Evolutionary conservation across 306 rosid genomes (phyloP).

Genomic region (Myrica gale): DNA sequence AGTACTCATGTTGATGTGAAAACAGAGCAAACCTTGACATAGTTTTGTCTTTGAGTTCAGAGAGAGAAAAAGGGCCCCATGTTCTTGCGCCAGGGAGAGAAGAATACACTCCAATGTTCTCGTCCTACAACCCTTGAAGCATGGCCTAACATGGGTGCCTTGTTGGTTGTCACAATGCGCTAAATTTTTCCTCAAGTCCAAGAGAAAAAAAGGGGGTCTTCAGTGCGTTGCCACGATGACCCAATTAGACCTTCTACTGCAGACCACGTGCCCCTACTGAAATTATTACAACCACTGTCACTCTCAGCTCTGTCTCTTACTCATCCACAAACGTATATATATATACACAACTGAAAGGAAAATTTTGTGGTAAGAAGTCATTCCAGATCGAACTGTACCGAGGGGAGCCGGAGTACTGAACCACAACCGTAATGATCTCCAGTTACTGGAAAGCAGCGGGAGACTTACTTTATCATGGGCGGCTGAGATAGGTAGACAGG

Average conservation of each 20-base stretch:
- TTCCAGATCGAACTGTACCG: too few relatives aligned
- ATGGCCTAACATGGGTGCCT: conserved; percentile 13
- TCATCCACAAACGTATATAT: neutral
- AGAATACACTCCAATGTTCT: neutral
- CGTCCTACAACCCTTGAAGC: neutral
- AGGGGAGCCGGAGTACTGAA: neutral
- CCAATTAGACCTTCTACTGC: neutral
- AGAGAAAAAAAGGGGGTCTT: neutral
- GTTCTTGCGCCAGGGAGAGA: neutral
- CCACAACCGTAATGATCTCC: neutral
- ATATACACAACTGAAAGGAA: too few relatives aligned
- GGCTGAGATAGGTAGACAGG: too few relatives aligned
- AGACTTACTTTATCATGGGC: neutral
- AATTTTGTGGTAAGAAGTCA: too few relatives aligned
- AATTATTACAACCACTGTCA: neutral
- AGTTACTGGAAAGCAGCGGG: neutral
- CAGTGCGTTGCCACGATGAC: neutral
- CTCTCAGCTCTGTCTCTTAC: neutral
- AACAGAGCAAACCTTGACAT: neutral
- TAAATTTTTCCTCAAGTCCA: conserved; percentile 1
- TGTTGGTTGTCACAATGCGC: conserved; percentile 6
- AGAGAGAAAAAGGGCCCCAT: neutral
- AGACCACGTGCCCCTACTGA: conserved; percentile 7
- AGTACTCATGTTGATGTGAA: neutral
- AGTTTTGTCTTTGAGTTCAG: neutral